Evolutionary conservation across 495 filamentous ascomycete genomes (phyloP), one percentile per base, ranked within the genome.

Genomic region (Parmelia sp.): DNA sequence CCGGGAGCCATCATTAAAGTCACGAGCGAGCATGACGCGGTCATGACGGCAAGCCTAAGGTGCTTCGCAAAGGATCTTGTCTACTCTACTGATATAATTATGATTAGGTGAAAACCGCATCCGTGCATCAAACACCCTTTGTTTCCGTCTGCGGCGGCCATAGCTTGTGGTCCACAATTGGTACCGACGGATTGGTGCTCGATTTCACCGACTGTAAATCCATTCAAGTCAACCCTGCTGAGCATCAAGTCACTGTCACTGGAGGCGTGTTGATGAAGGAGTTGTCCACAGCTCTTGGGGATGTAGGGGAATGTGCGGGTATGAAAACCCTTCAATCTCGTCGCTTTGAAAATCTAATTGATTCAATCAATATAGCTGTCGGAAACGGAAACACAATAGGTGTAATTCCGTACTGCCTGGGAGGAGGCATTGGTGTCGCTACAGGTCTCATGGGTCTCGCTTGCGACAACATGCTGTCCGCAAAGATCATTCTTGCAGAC

Each of bases 341-440:
- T 36, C 23, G 39, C 15, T 51, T 27, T 33, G 42, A 15, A 17
- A 45, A 2, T 47, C 37, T 68, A 12, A 63, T 15, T 39, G n/a
- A 21, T 21, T 53, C 14, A 14, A 40, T 53, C 14, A 14, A 40
- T 40, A 36, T 59, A 76, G 74, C 73, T 23, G 44, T 74, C 14
- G 71, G 65, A 19, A 75, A 74, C 56, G 73, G 68, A 25, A 74
- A 71, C 55, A 71, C 71, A 31, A 68, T 75, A 4, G 72, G 73
- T 37, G 68, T 66, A 1, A 75, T 74, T 40, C 72, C 74, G 6
- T 74, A 73, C 56, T 66, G 61, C 49, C 29, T 74, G 17, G 69
- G 68, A 40, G 71, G 72, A 10, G 72, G 72, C 40, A 67, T 68
- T 49, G 65, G 53, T 58, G 62, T 68, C 36, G 61, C 65, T 40